A percentile compares a stretch with the other conserved stretches of the same genome.
Conservation (phyloP, 257 asterid species). For the Solanum okadae region DNA sequence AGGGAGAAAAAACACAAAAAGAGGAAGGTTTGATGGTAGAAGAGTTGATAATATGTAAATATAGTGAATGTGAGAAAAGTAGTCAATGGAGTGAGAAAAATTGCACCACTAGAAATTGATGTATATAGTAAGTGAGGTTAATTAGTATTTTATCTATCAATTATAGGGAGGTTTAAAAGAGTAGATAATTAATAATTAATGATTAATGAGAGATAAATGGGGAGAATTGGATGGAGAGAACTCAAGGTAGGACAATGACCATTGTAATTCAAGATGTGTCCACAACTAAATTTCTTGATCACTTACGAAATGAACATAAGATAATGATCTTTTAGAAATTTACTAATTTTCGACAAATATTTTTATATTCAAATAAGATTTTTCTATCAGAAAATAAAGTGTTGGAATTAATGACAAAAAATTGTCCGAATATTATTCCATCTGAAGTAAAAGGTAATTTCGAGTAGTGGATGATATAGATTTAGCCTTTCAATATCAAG, state of each 20-base stretch:
- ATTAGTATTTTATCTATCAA: neutral
- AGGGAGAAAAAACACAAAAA: neutral
- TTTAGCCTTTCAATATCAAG: neutral
- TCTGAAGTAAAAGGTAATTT: neutral
- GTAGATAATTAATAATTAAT: neutral
- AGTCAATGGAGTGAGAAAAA: neutral
- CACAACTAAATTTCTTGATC: neutral
- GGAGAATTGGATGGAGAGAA: neutral
- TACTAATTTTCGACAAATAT: too few relatives aligned
- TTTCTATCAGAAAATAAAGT: too few relatives aligned
- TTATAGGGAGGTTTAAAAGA: neutral
- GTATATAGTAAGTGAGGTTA: neutral
- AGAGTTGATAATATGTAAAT: neutral
- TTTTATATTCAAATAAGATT: neutral
- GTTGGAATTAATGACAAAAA: too few relatives aligned
- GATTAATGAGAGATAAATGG: neutral
- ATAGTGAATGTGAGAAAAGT: neutral
- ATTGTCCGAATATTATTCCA: neutral
- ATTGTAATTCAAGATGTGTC: neutral
- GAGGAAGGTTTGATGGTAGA: neutral
- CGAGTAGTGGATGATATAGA: neutral
- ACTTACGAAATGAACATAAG: neutral
- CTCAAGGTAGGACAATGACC: neutral
- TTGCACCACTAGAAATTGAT: neutral
- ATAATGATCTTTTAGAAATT: neutral